Conservation (phyloP, 257 asterid genomes). For the Craterostigma plantagineum region DNA sequence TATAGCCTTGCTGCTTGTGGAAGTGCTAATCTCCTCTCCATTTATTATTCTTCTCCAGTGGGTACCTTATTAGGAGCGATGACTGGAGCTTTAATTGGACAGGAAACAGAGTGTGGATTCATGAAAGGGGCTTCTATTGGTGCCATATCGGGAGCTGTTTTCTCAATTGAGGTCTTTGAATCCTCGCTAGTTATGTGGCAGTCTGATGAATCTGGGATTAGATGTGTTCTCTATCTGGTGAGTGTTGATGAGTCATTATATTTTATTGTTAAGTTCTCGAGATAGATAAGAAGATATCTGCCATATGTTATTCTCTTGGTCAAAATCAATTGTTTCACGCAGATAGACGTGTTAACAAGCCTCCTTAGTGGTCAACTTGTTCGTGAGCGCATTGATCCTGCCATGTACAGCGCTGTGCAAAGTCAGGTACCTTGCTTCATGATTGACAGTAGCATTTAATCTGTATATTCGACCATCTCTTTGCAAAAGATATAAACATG, state of each 20-base stretch:
- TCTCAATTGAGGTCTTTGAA: constrained; percentile 93
- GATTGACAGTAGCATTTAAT: background rate
- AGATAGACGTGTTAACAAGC: constrained; percentile 93
- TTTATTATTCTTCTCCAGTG: constrained; percentile 24
- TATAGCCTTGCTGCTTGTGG: background rate
- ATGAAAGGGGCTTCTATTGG: constrained; percentile 96
- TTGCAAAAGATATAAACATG: constrained; percentile 4
- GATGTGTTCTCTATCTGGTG: constrained; percentile 89
- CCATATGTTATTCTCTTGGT: no score
- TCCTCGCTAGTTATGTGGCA: constrained; percentile 73
- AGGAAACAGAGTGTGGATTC: constrained; percentile 93
- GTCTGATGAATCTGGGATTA: constrained; percentile 85
- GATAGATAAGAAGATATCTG: no score
- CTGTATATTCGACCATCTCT: background rate
- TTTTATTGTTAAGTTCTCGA: background rate
- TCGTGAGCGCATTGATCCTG: constrained; percentile 93
- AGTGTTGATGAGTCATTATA: constrained; percentile 7
- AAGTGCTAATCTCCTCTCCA: no score
- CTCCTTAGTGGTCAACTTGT: constrained; percentile 89
- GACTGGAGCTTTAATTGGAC: constrained; percentile 95
- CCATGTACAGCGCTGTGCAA: constrained; percentile 96
- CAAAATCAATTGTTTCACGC: constrained; percentile 5
- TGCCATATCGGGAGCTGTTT: constrained; percentile 97
- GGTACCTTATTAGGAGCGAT: constrained; percentile 91
- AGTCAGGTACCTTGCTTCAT: constrained; percentile 47